Base-by-base conservation (phyloP, 2,329 filamentous ascomycete species). In the Bisporella sp. region DNA sequence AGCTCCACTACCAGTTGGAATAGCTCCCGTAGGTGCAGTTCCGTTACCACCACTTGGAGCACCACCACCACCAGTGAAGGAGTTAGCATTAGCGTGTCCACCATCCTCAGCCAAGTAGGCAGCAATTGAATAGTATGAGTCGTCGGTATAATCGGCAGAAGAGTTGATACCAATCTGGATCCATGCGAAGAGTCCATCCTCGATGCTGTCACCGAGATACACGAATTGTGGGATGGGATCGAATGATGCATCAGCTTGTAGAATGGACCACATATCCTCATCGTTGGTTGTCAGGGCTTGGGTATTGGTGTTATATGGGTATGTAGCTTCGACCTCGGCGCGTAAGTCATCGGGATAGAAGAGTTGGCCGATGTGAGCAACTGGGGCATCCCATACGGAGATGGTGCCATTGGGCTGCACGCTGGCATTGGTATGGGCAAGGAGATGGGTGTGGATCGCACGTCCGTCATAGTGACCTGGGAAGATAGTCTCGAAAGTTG, bases 331-430 rank as follows among this genome's bases (percentile, higher is more conserved):
- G 45, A 79, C 75, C 21, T 66, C 57, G 3, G 60, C 53, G 53
- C 77, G 70, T 13, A 82, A 71, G 50, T 70, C 67, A 54, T 79
- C 73, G 58, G 85, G 79, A 50, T 81, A 76, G 69, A 78, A 82
- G 45, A 81, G 64, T 59, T 82, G 78, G 5, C 78, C 78, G 32
- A 81, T 72, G 63, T 82, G 77, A 0, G 73, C 71, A 5, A 75
- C 71, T 45, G 72, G 71, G 7, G 75, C 72, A 49, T 71, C 73
- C 21, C 21, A 21, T 21, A 21, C 21, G 11, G 64, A 62, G 52
- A 77, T 69, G 54, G 71, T 71, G 62, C 77, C 56, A 42, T 67
- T 67, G 1, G 46, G 21, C 28, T 62, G 41, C 4, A 64, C 33
- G 1, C 55, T 62, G 11, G 58, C 60, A 32, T 62, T 61, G n/a